These are phyloP conservation scores for Phlyctochytrium arcticum DNA, from an alignment of 192 early-diverging fungal species.

Conservation along the genomic window DNA sequence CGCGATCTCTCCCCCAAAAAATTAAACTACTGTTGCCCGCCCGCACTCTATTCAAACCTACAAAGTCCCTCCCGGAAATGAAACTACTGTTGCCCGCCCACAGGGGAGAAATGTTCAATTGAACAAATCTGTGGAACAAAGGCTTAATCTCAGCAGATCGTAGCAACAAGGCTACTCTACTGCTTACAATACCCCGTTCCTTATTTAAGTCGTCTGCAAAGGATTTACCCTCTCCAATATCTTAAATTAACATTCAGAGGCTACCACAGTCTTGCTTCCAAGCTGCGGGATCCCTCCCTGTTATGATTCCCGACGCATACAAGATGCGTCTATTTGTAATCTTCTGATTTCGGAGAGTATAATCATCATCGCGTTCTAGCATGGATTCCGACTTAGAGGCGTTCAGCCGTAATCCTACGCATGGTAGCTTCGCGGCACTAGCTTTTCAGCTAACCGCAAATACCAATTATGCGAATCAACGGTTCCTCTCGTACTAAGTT, in stretches of 20 bases:
- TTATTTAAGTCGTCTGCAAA: too few species aligned
- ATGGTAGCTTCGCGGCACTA: slow-evolving; percentile 76
- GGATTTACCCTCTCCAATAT: too few species aligned
- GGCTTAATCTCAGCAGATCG: too few species aligned
- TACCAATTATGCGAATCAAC: slow-evolving; percentile 68
- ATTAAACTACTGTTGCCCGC: too few species aligned
- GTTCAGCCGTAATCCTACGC: slow-evolving; percentile 71
- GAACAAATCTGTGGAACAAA: too few species aligned
- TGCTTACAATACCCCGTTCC: too few species aligned
- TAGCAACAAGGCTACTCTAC: too few species aligned
- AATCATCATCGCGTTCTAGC: slow-evolving; percentile 54
- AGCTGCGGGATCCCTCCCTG: neutral
- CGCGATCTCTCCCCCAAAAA: too few species aligned
- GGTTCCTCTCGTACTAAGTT: slow-evolving; percentile 78
- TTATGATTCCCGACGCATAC: slow-evolving; percentile 36
- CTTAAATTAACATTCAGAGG: too few species aligned
- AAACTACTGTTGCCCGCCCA: slow-evolving; percentile 21
- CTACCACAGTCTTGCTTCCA: too few species aligned
- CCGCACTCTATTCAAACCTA: too few species aligned
- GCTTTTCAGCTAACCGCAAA: slow-evolving; percentile 67
- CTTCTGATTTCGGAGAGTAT: slow-evolving; percentile 25
- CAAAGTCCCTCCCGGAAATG: too few species aligned
- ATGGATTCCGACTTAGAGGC: slow-evolving; percentile 75
- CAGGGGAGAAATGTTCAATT: neutral
- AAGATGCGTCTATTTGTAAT: slow-evolving; percentile 44